Evolutionary conservation across 805 yeast species (phyloP).

Genomic region (Lipomyces starkeyi): DNA sequence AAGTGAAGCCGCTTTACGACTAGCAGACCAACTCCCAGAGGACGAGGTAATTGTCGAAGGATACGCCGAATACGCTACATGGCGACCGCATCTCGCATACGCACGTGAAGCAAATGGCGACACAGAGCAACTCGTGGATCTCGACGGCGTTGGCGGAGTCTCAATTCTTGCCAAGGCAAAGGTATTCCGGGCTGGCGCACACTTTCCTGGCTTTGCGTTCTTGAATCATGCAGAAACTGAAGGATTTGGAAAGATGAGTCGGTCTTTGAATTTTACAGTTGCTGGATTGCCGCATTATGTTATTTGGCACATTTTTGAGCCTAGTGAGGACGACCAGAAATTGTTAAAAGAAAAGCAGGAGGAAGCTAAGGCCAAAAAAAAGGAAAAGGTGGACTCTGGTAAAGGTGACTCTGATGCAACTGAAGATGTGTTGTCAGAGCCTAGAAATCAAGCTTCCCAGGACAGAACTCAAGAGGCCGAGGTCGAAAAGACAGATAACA

Average conservation of each 20-base stretch:
- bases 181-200: slow-evolving; percentile 86
- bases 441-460: background rate
- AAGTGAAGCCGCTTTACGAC: slow-evolving; percentile 66
- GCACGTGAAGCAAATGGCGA: slow-evolving; percentile 49
- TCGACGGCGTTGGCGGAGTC: slow-evolving; percentile 98
- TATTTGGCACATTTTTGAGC: slow-evolving; percentile 73
- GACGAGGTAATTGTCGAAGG: slow-evolving; percentile 98
- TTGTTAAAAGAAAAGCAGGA: slow-evolving; percentile 3
- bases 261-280: slow-evolving; percentile 75
- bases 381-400: slow-evolving; percentile 40
- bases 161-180: slow-evolving; percentile 86
- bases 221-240: slow-evolving; percentile 98
- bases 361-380: slow-evolving; percentile 18
- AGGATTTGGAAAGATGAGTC: slow-evolving; percentile 81
- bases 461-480: background rate
- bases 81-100: slow-evolving; percentile 37
- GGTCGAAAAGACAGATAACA: background rate
- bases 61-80: slow-evolving; percentile 36
- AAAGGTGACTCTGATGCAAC: slow-evolving; percentile 18
- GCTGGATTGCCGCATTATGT: slow-evolving; percentile 92
- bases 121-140: slow-evolving; percentile 87
- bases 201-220: slow-evolving; percentile 96
- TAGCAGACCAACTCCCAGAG: slow-evolving; percentile 67
- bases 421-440: background rate
- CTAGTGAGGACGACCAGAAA: slow-evolving; percentile 29